These are phyloP conservation scores for Trifolium fragiferum DNA, from an alignment of 306 rosid species.

Conservation along the genomic window DNA sequence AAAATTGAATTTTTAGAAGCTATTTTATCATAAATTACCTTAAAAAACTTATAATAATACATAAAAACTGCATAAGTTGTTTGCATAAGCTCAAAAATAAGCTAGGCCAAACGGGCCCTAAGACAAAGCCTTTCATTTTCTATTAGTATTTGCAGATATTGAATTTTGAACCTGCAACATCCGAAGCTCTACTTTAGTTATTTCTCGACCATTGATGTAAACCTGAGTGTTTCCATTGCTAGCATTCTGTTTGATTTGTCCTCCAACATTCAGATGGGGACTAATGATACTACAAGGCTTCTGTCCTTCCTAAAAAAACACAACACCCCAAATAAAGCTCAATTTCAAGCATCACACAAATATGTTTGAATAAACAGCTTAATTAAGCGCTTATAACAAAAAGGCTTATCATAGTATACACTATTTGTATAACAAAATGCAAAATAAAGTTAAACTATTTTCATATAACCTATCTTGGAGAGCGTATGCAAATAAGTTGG, in stretches of 20 bases:
- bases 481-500: neutral
- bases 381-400: neutral
- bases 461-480: neutral
- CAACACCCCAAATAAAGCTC: constrained; percentile 25
- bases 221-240: constrained; percentile 95
- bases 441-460: neutral
- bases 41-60: too few species aligned
- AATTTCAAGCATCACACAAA: constrained; percentile 20
- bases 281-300: constrained; percentile 88
- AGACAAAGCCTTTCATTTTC: constrained; percentile 17
- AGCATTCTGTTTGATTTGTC: constrained; percentile 75
- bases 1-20: too few species aligned
- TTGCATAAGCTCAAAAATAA: too few species aligned
- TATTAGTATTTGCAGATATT: constrained; percentile 10
- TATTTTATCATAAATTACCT: too few species aligned
- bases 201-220: constrained; percentile 94
- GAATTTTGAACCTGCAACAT: constrained; percentile 86
- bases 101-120: too few species aligned
- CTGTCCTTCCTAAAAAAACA: constrained; percentile 77
- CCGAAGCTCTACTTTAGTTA: constrained; percentile 91
- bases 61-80: too few species aligned
- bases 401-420: neutral
- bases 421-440: neutral
- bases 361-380: neutral
- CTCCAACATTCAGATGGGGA: constrained; percentile 92